A percentile compares a stretch with the other conserved stretches of the same genome.
These are phyloP conservation scores for Micromonas commoda DNA, from an alignment of 139 green algal genomes.

Conservation along the genomic window DNA sequence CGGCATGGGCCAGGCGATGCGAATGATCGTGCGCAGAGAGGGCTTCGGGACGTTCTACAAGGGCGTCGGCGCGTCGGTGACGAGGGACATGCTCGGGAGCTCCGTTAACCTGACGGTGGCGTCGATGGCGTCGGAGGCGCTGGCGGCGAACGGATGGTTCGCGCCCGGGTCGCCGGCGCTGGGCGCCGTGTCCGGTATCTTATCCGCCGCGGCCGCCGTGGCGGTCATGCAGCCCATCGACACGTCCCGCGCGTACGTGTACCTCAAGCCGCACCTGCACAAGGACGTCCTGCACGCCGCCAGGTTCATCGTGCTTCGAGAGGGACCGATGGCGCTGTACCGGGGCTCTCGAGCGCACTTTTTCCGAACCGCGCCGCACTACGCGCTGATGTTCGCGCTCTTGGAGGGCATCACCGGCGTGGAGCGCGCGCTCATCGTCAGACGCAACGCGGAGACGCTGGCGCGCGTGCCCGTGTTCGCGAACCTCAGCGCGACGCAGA, in stretches of 20 bases:
- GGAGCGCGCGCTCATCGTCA: background rate
- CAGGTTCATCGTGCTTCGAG: constrained; percentile 14
- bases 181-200: background rate
- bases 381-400: constrained; percentile 14
- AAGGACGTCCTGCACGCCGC: background rate
- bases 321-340: constrained; percentile 10
- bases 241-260: constrained; percentile 21
- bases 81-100: constrained; percentile 13
- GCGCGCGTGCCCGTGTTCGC: background rate
- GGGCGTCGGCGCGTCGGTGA: constrained; percentile 17
- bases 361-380: constrained; percentile 20
- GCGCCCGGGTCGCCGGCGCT: constrained; percentile 6
- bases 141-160: background rate
- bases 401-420: constrained; percentile 9
- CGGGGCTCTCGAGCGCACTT: constrained; percentile 11
- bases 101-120: constrained; percentile 19
- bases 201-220: constrained; percentile 7
- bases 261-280: constrained; percentile 19
- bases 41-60: constrained; percentile 20
- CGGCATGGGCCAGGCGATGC: background rate
- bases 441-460: background rate
- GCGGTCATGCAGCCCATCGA: constrained; percentile 27
- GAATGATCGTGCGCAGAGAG: background rate
- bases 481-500: background rate
- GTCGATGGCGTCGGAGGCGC: background rate